phyloP scores from a whole-genome alignment of 805 yeast species.

The Ogataea kodamae region DNA sequence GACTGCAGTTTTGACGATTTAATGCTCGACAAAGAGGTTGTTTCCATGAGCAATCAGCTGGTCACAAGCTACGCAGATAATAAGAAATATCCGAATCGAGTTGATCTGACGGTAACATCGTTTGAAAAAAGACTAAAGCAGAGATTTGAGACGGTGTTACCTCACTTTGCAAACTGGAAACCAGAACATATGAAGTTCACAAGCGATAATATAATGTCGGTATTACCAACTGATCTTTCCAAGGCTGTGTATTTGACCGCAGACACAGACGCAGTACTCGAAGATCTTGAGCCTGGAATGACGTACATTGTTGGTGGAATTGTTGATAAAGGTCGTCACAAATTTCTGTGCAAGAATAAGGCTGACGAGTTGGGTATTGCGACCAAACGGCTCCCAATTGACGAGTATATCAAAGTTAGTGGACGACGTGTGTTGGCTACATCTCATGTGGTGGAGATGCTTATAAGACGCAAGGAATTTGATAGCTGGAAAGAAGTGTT shows the following conservation, averaged over 20 bases:
- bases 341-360: conserved; percentile 72
- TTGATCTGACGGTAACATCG: conserved; percentile 58
- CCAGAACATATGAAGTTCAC: conserved; percentile 46
- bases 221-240: conserved; percentile 29
- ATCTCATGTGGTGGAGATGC: conserved; percentile 87
- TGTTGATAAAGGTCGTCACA: conserved; percentile 91
- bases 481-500: conserved; percentile 85
- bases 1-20: conserved; percentile 91
- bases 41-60: conserved; percentile 74
- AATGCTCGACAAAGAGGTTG: conserved; percentile 72
- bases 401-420: conserved; percentile 72
- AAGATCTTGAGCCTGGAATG: conserved; percentile 58
- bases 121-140: conserved; percentile 62
- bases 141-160: conserved; percentile 64
- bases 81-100: conserved; percentile 53
- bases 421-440: conserved; percentile 92
- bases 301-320: conserved; percentile 94
- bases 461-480: conserved; percentile 74
- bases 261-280: conserved; percentile 72
- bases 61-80: conserved; percentile 80
- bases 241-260: conserved; percentile 74
- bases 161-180: conserved; percentile 65
- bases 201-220: conserved; percentile 36
- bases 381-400: conserved; percentile 83
- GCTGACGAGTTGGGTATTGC: conserved; percentile 69